Evolutionary conservation across 2,329 filamentous ascomycete genomes (phyloP).

Genomic region (Arachnopeziza araneosa): DNA sequence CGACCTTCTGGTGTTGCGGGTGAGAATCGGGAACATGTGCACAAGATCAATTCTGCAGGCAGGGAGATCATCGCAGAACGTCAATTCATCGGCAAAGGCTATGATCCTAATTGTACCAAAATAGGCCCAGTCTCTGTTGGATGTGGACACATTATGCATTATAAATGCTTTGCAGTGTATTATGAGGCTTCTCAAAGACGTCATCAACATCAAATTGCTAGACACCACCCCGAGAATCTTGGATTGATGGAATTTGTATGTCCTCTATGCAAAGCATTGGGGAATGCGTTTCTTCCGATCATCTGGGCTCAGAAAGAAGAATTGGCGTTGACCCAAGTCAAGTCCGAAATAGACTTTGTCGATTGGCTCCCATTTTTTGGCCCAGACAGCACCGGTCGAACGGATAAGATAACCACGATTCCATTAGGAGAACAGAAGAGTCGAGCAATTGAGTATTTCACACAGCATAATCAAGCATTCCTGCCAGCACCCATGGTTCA

Average conservation of each 20-base stretch:
- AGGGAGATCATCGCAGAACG: constrained; percentile 67
- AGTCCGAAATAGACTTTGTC: constrained; percentile 54
- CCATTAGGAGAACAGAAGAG: constrained; percentile 5
- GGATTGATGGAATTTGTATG: constrained; percentile 86
- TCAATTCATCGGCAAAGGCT: constrained; percentile 84
- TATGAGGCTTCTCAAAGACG: constrained; percentile 76
- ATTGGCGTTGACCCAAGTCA: constrained; percentile 68
- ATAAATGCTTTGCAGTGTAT: constrained; percentile 89
- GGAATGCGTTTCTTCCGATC: constrained; percentile 90
- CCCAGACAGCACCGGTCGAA: constrained; percentile 3
- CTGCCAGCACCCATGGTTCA: constrained; percentile 18
- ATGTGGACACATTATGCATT: constrained; percentile 99
- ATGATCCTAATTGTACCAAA: constrained; percentile 60
- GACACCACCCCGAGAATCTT: constrained; percentile 83
- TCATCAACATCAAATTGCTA: constrained; percentile 86
- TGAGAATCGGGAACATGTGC: constrained; percentile 73
- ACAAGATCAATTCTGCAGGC: constrained; percentile 70
- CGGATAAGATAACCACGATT: constrained; percentile 11
- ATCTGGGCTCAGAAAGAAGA: constrained; percentile 93
- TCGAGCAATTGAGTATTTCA: constrained; percentile 20
- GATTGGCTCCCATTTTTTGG: constrained; percentile 26
- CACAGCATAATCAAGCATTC: constrained; percentile 22
- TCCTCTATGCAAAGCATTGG: constrained; percentile 91
- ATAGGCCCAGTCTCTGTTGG: constrained; percentile 80
- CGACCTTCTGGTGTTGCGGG: constrained; percentile 88